Base-by-base conservation (phyloP, 1,139 yeast genomes). In the Yamadazyma songkhlaensis region DNA sequence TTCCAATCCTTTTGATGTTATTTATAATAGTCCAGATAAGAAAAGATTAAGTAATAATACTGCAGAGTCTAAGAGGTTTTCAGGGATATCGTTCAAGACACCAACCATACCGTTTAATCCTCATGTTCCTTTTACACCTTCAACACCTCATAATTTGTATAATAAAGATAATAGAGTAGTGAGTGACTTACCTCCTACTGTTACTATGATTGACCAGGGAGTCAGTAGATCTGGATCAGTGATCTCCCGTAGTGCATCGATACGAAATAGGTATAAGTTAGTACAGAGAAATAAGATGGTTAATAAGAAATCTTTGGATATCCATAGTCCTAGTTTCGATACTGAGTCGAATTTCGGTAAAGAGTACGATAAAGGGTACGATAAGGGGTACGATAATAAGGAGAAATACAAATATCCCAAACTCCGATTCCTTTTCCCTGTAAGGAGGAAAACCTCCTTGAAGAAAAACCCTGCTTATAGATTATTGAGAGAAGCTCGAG, bases 371-470 rank as follows among this genome's bases (percentile, higher is more conserved):
- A 17, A 39, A 20, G 36, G 38, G 22, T 9, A 25, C 8, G 8
- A 25, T 25, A 25, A 25, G 29, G n/a, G n/a, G n/a, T n/a, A n/a
- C n/a, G n/a, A 25, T 10, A 5, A 25, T n/a, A 9, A 25, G n/a
- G 27, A 25, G 9, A 17, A 17, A 8, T 12, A 26, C 5, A 13
- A 27, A 9, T 25, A 11, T 5, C 28, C 29, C 21, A 41, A 30
- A 20, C 17, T 48, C 2, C 40, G 43, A 31, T 65, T 60, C 35
- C 40, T 54, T 8, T 69, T 68, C 42, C 73, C 74, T 3, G 71
- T 67, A 2, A 57, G 50, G 34, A 46, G 74, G 29, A 57, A 56
- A 31, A 59, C 59, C 4, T 67, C 74, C 0, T 57, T 67, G 35
- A 66, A 63, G 40, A 50, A 48, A 44, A 21, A 43, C 45, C 23